Evolutionary conservation across 331 rosid species (phyloP), one percentile per base, ranked within the genome.

Genomic region (Malus hybrid): DNA sequence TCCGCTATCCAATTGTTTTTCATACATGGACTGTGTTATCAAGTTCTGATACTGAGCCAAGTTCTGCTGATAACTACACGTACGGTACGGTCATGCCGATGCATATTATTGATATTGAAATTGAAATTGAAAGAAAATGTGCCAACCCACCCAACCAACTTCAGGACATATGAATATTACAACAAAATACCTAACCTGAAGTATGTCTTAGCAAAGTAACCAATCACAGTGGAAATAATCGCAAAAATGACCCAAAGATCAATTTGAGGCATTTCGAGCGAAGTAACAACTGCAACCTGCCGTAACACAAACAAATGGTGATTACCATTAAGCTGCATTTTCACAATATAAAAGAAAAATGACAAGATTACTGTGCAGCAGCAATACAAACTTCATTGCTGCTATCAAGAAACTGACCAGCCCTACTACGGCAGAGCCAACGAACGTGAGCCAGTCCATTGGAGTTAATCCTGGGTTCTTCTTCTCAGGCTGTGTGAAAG

Each of bases 401-500:
- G 73, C 28, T 67, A 56, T 75, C 16, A 48, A 28, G 63, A 65
- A 71, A 83, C 99, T 83, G 46, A 92, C 99, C 96, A 95, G 85
- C 61, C 99, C 99, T 84, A 95, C 96, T 64, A 88, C 57, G 74
- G 97, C 97, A 79, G 99, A 92, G 57, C 72, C 88, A 73, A 95
- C 85, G 87, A 95, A 92, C 76, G 82, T 92, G 81, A 90, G 96
- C 99, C 99, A 95, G 80, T 95, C 99, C 97, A 89, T 95, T 80
- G 99, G 99, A 82, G 97, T 95, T 81, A 95, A 88, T 82, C 97
- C 97, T 15, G 99, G 97, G 82, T 83, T 95, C 88, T 87, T 87
- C 93, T 92, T 95, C 79, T 92, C 99, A 15, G 99, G 99, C 99
- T 95, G 93, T 69, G 57, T 29, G 65, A 67, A 75, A 42, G 20